Evolutionary conservation across 768 basidiomycete species (phyloP).

Genomic region (Grammothele lineata): DNA sequence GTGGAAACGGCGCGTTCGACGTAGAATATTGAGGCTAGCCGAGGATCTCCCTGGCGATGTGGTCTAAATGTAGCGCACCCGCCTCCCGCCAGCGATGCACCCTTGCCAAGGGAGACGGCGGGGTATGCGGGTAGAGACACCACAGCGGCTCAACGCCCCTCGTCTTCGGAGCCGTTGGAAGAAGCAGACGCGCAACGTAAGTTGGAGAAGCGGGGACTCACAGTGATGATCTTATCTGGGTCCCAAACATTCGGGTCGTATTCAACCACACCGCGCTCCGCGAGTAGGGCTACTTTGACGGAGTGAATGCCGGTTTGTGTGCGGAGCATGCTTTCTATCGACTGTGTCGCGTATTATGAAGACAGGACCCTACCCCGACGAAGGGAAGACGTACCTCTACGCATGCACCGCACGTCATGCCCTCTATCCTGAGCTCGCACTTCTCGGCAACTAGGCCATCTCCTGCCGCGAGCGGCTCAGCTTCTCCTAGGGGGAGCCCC

Average conservation of each 20-base stretch:
- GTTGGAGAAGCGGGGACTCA: conserved; percentile 34
- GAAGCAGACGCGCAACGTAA: too few species aligned
- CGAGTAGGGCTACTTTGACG: conserved; percentile 93
- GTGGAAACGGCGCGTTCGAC: too few species aligned
- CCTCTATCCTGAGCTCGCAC: conserved; percentile 80
- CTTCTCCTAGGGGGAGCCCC: conserved; percentile 23
- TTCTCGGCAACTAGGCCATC: conserved; percentile 34
- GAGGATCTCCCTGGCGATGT: too few species aligned
- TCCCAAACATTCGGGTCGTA: conserved; percentile 85
- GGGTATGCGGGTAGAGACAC: too few species aligned
- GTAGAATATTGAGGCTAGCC: too few species aligned
- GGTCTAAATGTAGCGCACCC: too few species aligned
- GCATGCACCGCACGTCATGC: conserved; percentile 89
- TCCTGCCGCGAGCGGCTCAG: conserved; percentile 26
- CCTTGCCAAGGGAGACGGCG: too few species aligned
- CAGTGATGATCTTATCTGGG: conserved; percentile 70
- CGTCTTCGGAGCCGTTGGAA: too few species aligned
- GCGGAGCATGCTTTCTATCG: conserved; percentile 81
- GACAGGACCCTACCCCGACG: too few species aligned
- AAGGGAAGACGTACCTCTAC: conserved; percentile 59
- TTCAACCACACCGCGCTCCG: conserved; percentile 89
- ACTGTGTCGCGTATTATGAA: conserved; percentile 34
- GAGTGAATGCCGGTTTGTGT: conserved; percentile 86
- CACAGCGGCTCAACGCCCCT: too few species aligned
- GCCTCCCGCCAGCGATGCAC: too few species aligned